Percentiles rank a stretch among this genome's conserved stretches.
phyloP scores from a whole-genome alignment of 2,329 filamentous ascomycete genomes.

The Coniella lustricola region DNA sequence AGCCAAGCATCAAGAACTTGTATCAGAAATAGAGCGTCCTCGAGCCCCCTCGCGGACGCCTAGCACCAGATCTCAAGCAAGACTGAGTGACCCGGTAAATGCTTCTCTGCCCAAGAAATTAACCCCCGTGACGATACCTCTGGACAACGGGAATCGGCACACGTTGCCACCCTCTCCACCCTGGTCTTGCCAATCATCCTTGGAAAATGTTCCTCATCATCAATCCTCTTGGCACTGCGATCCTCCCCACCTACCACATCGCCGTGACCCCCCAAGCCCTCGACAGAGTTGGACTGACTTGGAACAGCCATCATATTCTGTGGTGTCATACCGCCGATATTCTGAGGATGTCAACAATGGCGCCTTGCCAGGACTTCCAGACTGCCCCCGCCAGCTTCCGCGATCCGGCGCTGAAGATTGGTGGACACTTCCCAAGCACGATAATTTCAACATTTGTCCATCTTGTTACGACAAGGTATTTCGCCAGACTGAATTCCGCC shows the following conservation, averaged over 20 bases:
- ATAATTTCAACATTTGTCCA: constrained; percentile 74
- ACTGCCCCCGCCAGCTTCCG: constrained; percentile 61
- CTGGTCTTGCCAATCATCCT: constrained; percentile 19
- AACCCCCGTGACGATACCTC: constrained; percentile 1
- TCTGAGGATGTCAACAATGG: constrained; percentile 44
- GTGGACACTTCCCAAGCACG: constrained; percentile 66
- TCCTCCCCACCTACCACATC: constrained; percentile 32
- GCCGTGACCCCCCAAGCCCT: constrained; percentile 2
- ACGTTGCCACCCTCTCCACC: constrained; percentile 18
- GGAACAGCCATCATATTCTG: constrained; percentile 26
- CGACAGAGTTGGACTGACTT: constrained; percentile 25
- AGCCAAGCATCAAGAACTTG: not conserved
- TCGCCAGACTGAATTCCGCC: constrained; percentile 57
- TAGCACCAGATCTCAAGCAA: constrained; percentile 21
- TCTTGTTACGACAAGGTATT: constrained; percentile 70
- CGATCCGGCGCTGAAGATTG: constrained; percentile 66
- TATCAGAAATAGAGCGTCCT: constrained; percentile 3
- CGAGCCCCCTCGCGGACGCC: constrained; percentile 23
- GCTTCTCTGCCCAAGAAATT: not conserved
- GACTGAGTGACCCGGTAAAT: constrained; percentile 15
- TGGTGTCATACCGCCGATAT: constrained; percentile 45
- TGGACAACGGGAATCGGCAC: constrained; percentile 21
- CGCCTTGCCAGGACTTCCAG: constrained; percentile 45
- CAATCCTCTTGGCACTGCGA: constrained; percentile 37
- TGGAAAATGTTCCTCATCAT: constrained; percentile 19